Evolutionary conservation across 2,329 filamentous ascomycete genomes (phyloP).

Genomic region (Ophioceras dolichostomum): DNA sequence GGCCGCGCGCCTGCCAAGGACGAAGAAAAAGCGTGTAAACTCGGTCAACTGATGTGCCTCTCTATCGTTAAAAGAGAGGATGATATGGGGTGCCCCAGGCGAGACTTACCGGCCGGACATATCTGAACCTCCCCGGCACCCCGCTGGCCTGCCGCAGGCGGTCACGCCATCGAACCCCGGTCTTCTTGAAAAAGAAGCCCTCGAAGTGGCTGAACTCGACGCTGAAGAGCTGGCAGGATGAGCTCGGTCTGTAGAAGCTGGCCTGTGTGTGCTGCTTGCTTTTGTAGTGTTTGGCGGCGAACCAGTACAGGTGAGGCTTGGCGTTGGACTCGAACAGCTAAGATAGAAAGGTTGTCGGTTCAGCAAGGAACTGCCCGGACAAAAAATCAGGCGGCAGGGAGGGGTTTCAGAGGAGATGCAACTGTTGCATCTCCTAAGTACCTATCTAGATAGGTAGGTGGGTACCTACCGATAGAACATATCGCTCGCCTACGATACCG

Average conservation of each 20-base stretch:
- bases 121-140: constrained; percentile 23
- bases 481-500: constrained; percentile 42
- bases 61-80: too few species aligned
- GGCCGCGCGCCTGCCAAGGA: too few species aligned
- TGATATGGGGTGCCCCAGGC: too few species aligned
- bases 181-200: constrained; percentile 44
- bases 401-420: not conserved
- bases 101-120: constrained; percentile 33
- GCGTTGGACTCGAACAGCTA: constrained; percentile 58
- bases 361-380: not conserved
- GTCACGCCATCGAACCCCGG: constrained; percentile 47
- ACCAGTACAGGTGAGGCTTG: constrained; percentile 47
- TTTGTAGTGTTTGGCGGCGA: constrained; percentile 38
- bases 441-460: not conserved
- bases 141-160: constrained; percentile 20
- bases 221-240: constrained; percentile 23
- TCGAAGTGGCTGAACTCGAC: constrained; percentile 38
- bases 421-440: not conserved
- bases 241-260: constrained; percentile 24
- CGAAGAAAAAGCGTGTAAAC: too few species aligned
- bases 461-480: constrained; percentile 41
- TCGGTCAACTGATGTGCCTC: too few species aligned
- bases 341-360: not conserved
- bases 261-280: constrained; percentile 23
- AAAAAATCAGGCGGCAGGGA: not conserved